These are phyloP conservation scores for Tulasnella sp. DNA, from an alignment of 768 basidiomycete genomes.

Conservation along the genomic window DNA sequence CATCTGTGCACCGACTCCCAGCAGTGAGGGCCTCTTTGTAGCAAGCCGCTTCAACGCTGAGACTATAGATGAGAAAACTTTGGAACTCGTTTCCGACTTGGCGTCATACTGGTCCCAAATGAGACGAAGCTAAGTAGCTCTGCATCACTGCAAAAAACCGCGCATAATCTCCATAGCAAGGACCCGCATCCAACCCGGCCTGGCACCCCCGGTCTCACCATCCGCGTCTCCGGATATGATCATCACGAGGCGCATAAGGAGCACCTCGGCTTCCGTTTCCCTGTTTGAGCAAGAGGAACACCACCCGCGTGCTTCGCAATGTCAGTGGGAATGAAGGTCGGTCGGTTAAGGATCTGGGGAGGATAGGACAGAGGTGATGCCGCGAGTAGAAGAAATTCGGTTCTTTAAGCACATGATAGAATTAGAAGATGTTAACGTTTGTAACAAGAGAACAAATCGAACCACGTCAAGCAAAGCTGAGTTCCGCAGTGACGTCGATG, in stretches of 20 bases:
- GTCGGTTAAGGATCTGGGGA: conserved; percentile 82
- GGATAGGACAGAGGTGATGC: conserved; percentile 83
- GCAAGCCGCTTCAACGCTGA: conserved; percentile 80
- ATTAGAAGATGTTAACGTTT: background rate
- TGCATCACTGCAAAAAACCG: conserved; percentile 76
- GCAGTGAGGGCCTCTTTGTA: conserved; percentile 79
- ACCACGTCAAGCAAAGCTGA: background rate
- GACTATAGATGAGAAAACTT: conserved; percentile 69
- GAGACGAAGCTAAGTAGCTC: conserved; percentile 70
- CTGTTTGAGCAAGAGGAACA: conserved; percentile 88
- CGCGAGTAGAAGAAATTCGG: conserved; percentile 80
- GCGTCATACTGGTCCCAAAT: conserved; percentile 79
- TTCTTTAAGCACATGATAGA: conserved; percentile 49
- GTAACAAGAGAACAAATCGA: background rate
- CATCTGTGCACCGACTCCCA: conserved; percentile 78
- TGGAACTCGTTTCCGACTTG: conserved; percentile 41
- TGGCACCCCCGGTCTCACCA: conserved; percentile 33
- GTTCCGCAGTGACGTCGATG: background rate
- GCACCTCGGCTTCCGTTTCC: conserved; percentile 78
- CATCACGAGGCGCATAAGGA: conserved; percentile 54
- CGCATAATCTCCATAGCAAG: conserved; percentile 90
- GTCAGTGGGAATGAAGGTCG: conserved; percentile 77
- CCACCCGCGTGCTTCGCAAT: conserved; percentile 85
- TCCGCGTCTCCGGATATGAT: conserved; percentile 41
- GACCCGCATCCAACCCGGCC: conserved; percentile 81